Base-by-base conservation (phyloP, 768 basidiomycete genomes). In the Rhizopogon rudus region DNA sequence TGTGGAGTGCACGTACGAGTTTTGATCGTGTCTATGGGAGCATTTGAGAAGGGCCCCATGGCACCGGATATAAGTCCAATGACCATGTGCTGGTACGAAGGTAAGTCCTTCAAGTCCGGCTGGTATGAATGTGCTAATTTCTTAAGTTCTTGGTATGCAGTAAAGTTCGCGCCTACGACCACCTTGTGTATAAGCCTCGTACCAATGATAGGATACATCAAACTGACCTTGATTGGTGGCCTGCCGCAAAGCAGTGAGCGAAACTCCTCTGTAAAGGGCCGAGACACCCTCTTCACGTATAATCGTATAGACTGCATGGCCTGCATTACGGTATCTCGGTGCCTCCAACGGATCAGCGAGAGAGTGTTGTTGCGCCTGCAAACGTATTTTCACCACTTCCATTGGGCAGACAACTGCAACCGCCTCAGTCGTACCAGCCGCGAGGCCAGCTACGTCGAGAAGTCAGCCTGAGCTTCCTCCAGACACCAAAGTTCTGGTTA, bases 331-430 rank as follows among this genome's bases (percentile, higher is more conserved):
- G 72, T 99, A 99, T 70, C 89, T 82, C 4, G 97, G 97, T 14
- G 83, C 77, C 66, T 99, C 97, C 52, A 96, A 73, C 37, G 97
- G 97, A 71, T 99, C 97, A 6, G 94, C 92, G 46, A 99, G 78
- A 20, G 96, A 98, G 71, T 98, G 97, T 66, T 91, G 88, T 66
- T 99, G 97, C 3, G 97, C 96, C 72, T 99, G 97, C 63, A 99
- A 75, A 28, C 97, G 84, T 67, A 99, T 98, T 79, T 98, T 98
- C 68, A 99, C 91, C 17, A 98, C 97, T 68, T 99, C 97, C 97
- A 99, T 98, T 0, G 97, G 97, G 44, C 91, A 96, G 10, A 99
- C 97, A 44, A 99, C 93, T 14, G 84, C 78, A 16, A 99, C 83
- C 2, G 95, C 97, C 72, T 98, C 97, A 1, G 93, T 91, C n/a